These are phyloP conservation scores for Penicillium angulare DNA, from an alignment of 495 filamentous ascomycete genomes.

Conservation along the genomic window DNA sequence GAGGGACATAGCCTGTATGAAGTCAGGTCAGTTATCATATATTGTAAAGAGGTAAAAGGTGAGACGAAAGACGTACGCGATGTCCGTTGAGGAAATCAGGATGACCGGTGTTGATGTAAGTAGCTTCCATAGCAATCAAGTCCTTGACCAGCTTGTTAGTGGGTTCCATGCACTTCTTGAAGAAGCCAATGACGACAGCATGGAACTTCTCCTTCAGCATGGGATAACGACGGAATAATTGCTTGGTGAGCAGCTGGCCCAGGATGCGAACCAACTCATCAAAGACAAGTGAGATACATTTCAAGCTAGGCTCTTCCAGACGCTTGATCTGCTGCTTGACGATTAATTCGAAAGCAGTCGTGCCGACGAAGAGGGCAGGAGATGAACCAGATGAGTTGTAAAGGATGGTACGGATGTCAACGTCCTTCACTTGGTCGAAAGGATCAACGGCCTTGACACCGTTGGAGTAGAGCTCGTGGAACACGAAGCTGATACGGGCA, in stretches of 20 bases:
- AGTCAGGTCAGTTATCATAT: conserved; percentile 4
- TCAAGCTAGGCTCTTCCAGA: conserved; percentile 92
- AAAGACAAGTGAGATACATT: conserved; percentile 95
- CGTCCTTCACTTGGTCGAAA: conserved; percentile 95
- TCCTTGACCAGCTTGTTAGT: conserved; percentile 96
- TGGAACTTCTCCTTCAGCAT: conserved; percentile 96
- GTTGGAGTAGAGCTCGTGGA: conserved; percentile 97
- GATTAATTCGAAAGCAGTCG: conserved; percentile 95
- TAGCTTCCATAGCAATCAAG: conserved; percentile 90
- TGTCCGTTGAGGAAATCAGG: conserved; percentile 98
- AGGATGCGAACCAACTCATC: conserved; percentile 98
- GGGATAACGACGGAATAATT: conserved; percentile 89
- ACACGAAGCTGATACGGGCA: conserved; percentile 98
- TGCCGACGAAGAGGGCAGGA: conserved; percentile 95
- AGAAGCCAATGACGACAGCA: conserved; percentile 88
- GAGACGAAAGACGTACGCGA: conserved; percentile 50
- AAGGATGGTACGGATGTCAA: conserved; percentile 93
- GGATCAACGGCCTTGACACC: conserved; percentile 98
- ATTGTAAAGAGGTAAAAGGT: not conserved
- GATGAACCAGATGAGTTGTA: conserved; percentile 99
- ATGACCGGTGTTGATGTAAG: conserved; percentile 98
- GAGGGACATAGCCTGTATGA: conserved; percentile 81
- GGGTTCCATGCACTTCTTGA: conserved; percentile 96
- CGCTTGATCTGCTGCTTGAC: conserved; percentile 99
- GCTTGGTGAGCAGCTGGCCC: conserved; percentile 82